Evolutionary conservation across 164 flowering plant genomes (phyloP).

Genomic region (Tetracentron sinense): DNA sequence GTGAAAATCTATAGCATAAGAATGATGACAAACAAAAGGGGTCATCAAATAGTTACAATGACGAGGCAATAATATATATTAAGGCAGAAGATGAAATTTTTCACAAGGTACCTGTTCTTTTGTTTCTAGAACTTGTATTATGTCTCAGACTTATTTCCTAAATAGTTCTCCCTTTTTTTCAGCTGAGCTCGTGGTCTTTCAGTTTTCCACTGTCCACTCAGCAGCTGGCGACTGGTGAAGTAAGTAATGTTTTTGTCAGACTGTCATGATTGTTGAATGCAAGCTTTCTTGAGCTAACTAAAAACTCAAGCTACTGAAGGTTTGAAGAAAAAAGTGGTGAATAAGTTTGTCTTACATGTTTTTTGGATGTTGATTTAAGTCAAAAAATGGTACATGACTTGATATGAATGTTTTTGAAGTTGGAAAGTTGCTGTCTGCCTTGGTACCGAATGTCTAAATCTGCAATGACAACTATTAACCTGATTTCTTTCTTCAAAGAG

Average conservation of each 20-base stretch:
- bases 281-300: too few relatives aligned
- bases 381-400: too few relatives aligned
- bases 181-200: slow-evolving; percentile 84
- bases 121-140: background rate
- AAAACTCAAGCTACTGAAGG: too few relatives aligned
- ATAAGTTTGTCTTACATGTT: too few relatives aligned
- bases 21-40: slow-evolving; percentile 29
- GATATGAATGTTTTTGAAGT: too few relatives aligned
- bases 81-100: slow-evolving; percentile 95
- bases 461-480: too few relatives aligned
- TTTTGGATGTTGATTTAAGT: too few relatives aligned
- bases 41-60: slow-evolving; percentile 15
- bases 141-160: background rate
- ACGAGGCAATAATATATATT: slow-evolving; percentile 48
- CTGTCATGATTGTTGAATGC: background rate
- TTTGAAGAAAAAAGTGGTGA: too few relatives aligned
- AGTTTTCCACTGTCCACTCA: slow-evolving; percentile 48
- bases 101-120: slow-evolving; percentile 47
- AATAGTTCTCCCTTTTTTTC: slow-evolving; percentile 19
- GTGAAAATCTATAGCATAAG: slow-evolving; percentile 36
- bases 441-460: too few relatives aligned
- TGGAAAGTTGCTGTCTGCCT: too few relatives aligned
- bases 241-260: slow-evolving; percentile 17
- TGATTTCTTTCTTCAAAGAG: too few relatives aligned
- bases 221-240: slow-evolving; percentile 51